A percentile compares a stretch with the other conserved stretches of the same genome.
Conservation (phyloP, 306 rosid species). For the Cyclanthera cordifolia region DNA sequence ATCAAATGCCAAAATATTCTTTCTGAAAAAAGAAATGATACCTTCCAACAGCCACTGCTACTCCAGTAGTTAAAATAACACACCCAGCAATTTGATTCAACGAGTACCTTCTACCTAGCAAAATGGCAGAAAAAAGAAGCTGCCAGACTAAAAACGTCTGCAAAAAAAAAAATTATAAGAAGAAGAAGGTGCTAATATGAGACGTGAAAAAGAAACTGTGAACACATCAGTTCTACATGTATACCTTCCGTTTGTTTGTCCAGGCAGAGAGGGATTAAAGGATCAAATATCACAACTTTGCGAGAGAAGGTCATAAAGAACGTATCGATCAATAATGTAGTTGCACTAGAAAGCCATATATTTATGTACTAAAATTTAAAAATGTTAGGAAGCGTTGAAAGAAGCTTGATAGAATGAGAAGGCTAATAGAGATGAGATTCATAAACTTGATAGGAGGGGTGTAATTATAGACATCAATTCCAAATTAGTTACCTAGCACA, state of each 20-base stretch:
- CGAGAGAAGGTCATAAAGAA: background rate
- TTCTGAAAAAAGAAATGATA: constrained; percentile 16
- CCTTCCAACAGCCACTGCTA: constrained; percentile 69
- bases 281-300: background rate
- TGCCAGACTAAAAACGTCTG: constrained; percentile 95
- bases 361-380: background rate
- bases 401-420: background rate
- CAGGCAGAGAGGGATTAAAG: background rate
- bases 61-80: constrained; percentile 64
- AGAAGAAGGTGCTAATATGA: background rate
- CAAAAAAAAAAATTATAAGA: constrained; percentile 19
- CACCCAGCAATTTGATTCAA: constrained; percentile 64
- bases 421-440: background rate
- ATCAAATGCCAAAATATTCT: background rate
- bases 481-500: background rate
- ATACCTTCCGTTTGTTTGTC: background rate
- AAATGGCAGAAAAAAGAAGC: constrained; percentile 45
- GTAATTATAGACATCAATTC: background rate
- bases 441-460: background rate
- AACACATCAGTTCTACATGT: background rate
- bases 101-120: constrained; percentile 60
- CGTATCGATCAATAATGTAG: background rate
- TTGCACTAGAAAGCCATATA: background rate
- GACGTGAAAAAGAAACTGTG: background rate
- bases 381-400: background rate